Evolutionary conservation across 805 yeast species (phyloP), one percentile per base, ranked within the genome.

Genomic region (Candida namnaoensis): DNA sequence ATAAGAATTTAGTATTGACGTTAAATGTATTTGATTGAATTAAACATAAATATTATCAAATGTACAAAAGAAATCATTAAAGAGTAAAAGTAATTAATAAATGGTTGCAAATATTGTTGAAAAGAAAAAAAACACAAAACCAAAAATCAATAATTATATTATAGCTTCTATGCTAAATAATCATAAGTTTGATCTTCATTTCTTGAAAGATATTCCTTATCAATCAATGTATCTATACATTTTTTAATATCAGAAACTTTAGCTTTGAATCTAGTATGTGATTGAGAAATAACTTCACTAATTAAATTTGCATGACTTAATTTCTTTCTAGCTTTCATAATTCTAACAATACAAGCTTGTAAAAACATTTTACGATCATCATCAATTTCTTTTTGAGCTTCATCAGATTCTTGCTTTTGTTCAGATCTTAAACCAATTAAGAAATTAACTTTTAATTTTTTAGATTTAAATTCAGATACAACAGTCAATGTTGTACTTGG

Each of bases 321-420:
- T 36, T 71, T 72, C 60, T 88, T 85, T 56, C 96, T 75, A 1
- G 96, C 90, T 67, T 91, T 91, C 98, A 91, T 93, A 56, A 91
- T 86, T 54, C 99, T 76, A 34, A 91, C 98, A 63, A 93, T 88
- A 55, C 95, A 86, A 2, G 98, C 96, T 56, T 88, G 86, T 52
- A 93, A 69, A 64, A 81, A 82, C 56, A 84, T 79, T 63, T 82
- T 83, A 57, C 96, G 76, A 46, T 88, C 88, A 54, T 88, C 93
- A 53, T 82, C 88, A 38, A 91, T 78, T 56, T 88, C 95, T 59
- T 78, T 80, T 49, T 77, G 82, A 3, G 88, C 74, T 44, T 82
- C 88, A 32, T 79, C 87, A 32, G 74, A 69, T 50, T 87, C 96
- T 47, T 73, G 82, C 50, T 72, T 76, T 40, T 74, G 73, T 51